Evolutionary conservation across 2,329 filamentous ascomycete genomes (phyloP).

Genomic region (Ascochyta pisi): DNA sequence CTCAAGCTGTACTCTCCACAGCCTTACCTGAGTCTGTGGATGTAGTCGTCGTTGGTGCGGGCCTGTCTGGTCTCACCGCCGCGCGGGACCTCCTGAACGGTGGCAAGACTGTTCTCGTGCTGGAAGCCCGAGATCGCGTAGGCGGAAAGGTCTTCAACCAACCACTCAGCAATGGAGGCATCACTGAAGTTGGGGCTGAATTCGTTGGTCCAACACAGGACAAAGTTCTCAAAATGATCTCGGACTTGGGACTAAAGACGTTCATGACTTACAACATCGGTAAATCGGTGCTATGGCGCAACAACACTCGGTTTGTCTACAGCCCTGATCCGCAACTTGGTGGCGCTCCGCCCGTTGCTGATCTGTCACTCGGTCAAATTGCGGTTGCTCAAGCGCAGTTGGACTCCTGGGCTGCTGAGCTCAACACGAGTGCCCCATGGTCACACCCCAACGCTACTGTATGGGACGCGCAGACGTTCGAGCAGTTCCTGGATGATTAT

Average conservation of each 20-base stretch:
- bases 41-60: constrained; percentile 55
- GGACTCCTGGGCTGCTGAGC: constrained; percentile 24
- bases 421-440: constrained; percentile 29
- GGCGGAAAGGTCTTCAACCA: constrained; percentile 59
- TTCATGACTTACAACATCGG: constrained; percentile 27
- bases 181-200: constrained; percentile 33
- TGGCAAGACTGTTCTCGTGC: constrained; percentile 52
- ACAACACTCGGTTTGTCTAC: constrained; percentile 19
- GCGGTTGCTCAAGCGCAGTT: constrained; percentile 19
- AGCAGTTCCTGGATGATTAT: constrained; percentile 11
- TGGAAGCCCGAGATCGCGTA: constrained; percentile 60
- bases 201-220: constrained; percentile 36
- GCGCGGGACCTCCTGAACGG: constrained; percentile 47
- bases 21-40: constrained; percentile 21
- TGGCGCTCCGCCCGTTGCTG: constrained; percentile 21
- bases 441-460: constrained; percentile 16
- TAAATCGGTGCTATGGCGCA: constrained; percentile 24
- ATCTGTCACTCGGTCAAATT: constrained; percentile 19
- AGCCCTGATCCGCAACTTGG: constrained; percentile 18
- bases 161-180: constrained; percentile 25
- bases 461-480: constrained; percentile 26
- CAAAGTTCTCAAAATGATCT: constrained; percentile 23
- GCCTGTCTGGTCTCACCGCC: constrained; percentile 41
- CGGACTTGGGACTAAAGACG: constrained; percentile 26
- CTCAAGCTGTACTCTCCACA: background rate